Percentiles rank a stretch among this genome's conserved stretches.
phyloP scores from a whole-genome alignment of 805 yeast species.

The Pichia manshurica region DNA sequence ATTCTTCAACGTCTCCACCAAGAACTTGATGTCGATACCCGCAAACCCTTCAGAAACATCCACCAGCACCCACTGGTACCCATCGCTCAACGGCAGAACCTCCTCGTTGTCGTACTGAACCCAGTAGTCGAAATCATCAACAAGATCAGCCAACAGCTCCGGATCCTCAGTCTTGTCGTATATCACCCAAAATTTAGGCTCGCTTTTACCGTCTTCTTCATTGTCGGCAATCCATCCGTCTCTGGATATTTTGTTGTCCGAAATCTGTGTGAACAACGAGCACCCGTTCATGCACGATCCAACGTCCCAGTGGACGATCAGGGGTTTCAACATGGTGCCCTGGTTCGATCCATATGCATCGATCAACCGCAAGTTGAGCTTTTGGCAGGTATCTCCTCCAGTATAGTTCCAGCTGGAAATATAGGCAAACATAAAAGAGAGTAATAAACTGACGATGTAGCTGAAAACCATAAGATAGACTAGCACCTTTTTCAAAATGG shows the following conservation, averaged over 20 bases:
- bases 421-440: conserved; percentile 47
- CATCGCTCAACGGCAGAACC: conserved; percentile 24
- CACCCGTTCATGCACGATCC: conserved; percentile 86
- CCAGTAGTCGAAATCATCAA: conserved; percentile 40
- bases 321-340: conserved; percentile 7
- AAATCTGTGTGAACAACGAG: conserved; percentile 64
- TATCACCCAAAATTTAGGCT: conserved; percentile 22
- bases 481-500: conserved; percentile 7
- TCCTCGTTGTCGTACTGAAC: conserved; percentile 35
- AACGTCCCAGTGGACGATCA: conserved; percentile 66
- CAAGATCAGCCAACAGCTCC: conserved; percentile 25
- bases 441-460: conserved; percentile 30
- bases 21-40: conserved; percentile 32
- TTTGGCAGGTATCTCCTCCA: conserved; percentile 70
- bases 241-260: conserved; percentile 20
- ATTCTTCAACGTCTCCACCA: conserved; percentile 1
- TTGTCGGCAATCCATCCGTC: neutral
- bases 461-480: conserved; percentile 29
- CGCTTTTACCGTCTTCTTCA: neutral
- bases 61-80: conserved; percentile 40
- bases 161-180: conserved; percentile 76
- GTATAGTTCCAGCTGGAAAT: conserved; percentile 79
- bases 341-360: neutral
- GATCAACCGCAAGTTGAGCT: conserved; percentile 37
- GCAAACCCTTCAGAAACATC: conserved; percentile 35